Percentiles rank a stretch among this genome's conserved stretches.
These are phyloP conservation scores for Polymyxa betae DNA, from an alignment of 208 protist species.

Conservation along the genomic window DNA sequence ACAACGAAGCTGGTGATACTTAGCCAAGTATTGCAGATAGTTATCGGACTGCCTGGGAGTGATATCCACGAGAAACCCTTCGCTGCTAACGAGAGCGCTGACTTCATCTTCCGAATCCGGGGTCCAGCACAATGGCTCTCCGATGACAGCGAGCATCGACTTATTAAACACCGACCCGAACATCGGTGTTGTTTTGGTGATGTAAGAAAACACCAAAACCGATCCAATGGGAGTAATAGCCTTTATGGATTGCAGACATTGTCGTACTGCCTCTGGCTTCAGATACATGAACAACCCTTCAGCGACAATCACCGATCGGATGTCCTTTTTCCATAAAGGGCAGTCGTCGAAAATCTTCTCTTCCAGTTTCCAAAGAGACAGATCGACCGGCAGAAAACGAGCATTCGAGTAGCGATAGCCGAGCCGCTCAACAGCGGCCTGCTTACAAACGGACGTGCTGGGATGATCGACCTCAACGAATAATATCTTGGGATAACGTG, in stretches of 20 bases:
- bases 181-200: not conserved
- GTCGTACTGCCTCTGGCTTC: not conserved
- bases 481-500: not conserved
- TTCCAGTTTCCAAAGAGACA: not conserved
- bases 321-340: not conserved
- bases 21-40: conserved; percentile 12
- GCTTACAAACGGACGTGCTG: not conserved
- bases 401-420: not conserved
- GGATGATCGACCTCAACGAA: conserved; percentile 10
- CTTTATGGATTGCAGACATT: not conserved
- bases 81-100: not conserved
- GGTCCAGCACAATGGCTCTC: not conserved
- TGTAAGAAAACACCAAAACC: not conserved
- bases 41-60: not conserved
- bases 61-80: not conserved
- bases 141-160: too few relatives aligned
- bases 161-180: too few relatives aligned
- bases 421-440: not conserved
- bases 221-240: not conserved
- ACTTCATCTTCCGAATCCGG: not conserved
- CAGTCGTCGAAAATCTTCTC: not conserved
- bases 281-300: not conserved
- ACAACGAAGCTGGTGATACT: too few relatives aligned
- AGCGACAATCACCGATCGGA: not conserved
- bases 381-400: not conserved